Conservation (phyloP, 306 rosid species). For the Begonia fuchsioides region DNA sequence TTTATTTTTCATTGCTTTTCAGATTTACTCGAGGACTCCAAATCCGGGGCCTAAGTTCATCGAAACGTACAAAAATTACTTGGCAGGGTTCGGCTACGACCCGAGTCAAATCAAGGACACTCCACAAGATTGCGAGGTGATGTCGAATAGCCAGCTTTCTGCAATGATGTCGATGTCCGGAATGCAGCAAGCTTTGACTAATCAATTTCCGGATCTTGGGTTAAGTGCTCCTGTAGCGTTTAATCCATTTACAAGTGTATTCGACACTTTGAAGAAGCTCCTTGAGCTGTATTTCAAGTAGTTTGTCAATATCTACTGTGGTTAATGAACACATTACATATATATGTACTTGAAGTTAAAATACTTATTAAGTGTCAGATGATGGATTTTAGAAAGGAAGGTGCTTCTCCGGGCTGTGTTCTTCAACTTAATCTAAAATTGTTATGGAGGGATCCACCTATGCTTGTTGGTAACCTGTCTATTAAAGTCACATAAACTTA, state of each 20-base stretch:
- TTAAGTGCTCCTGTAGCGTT: conserved; percentile 34
- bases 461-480: too few species aligned
- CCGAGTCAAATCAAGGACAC: conserved; percentile 73
- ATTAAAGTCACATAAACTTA: too few species aligned
- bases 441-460: too few species aligned
- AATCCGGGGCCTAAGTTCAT: conserved; percentile 73
- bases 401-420: too few species aligned
- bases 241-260: conserved; percentile 72
- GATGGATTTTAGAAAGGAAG: too few species aligned
- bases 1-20: conserved; percentile 16
- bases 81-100: conserved; percentile 61
- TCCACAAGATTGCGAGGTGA: conserved; percentile 81
- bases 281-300: conserved; percentile 74
- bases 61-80: conserved; percentile 55
- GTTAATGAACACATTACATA: too few species aligned
- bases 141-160: conserved; percentile 52
- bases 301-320: conserved; percentile 1
- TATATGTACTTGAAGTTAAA: too few species aligned
- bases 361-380: too few species aligned
- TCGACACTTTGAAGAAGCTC: conserved; percentile 86
- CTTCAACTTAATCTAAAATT: too few species aligned
- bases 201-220: conserved; percentile 70
- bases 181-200: conserved; percentile 76
- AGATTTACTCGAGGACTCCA: conserved; percentile 86
- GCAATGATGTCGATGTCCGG: conserved; percentile 90